phyloP scores from a whole-genome alignment of 2,329 filamentous ascomycete species.

The Drechslerella dactyloides region DNA sequence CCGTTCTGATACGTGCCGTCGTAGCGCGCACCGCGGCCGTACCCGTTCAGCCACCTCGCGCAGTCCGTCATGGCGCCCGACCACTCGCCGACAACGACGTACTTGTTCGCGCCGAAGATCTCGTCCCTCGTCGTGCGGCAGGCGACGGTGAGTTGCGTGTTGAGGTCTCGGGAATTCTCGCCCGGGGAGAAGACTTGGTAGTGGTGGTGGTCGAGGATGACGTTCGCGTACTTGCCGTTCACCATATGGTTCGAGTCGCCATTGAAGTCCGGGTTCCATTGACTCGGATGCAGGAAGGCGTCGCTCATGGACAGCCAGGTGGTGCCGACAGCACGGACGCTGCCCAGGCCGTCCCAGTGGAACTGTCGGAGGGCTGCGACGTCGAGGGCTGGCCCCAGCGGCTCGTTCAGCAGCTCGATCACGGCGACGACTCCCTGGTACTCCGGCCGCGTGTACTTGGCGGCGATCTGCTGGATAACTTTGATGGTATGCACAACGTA shows the following conservation, averaged over 20 bases:
- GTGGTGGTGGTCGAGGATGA: conserved; percentile 73
- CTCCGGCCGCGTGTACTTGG: conserved; percentile 64
- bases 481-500: conserved; percentile 63
- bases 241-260: conserved; percentile 64
- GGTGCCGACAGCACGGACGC: conserved; percentile 60
- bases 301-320: conserved; percentile 67
- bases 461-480: conserved; percentile 66
- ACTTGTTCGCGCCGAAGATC: conserved; percentile 66
- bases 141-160: conserved; percentile 65
- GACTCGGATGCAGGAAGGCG: conserved; percentile 63
- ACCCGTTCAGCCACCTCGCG: conserved; percentile 64
- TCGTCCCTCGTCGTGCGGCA: conserved; percentile 65
- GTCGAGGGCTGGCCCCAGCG: conserved; percentile 57
- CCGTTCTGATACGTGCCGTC: conserved; percentile 64
- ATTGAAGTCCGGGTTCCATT: conserved; percentile 69
- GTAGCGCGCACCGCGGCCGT: conserved; percentile 66
- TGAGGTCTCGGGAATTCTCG: conserved; percentile 62
- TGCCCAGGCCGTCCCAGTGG: conserved; percentile 63
- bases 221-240: conserved; percentile 68
- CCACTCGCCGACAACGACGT: conserved; percentile 74
- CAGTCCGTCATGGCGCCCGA: conserved; percentile 70
- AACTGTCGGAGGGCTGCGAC: conserved; percentile 57
- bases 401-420: conserved; percentile 67
- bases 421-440: conserved; percentile 68
- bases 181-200: conserved; percentile 69